Evolutionary conservation across 345 rosid genomes (phyloP).

Genomic region (Salix udensis): DNA sequence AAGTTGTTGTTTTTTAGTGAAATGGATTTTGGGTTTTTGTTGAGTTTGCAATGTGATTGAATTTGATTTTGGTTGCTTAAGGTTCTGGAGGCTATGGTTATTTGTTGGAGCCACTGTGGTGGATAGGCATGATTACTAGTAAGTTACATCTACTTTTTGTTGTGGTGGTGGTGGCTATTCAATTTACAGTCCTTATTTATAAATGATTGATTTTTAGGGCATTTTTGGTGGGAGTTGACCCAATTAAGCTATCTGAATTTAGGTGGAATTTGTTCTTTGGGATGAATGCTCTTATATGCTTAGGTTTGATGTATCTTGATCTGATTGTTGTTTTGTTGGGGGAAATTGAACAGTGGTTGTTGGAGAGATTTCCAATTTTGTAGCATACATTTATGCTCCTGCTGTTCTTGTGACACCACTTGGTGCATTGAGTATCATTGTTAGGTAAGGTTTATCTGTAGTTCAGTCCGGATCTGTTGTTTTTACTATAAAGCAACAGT

Average conservation of each 20-base stretch:
- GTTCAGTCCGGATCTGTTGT: too few relatives aligned
- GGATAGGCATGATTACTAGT: constrained; percentile 86
- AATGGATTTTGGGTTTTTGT: not conserved
- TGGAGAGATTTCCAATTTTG: constrained; percentile 69
- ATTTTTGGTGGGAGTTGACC: too few relatives aligned
- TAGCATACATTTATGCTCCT: constrained; percentile 68
- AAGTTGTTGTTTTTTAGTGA: not conserved
- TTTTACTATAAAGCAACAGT: too few relatives aligned
- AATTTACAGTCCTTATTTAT: not conserved
- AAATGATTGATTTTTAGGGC: not conserved
- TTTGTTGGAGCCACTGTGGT: constrained; percentile 78
- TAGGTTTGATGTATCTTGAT: not conserved
- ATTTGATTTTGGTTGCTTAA: constrained; percentile 6
- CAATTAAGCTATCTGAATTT: not conserved
- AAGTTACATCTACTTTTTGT: constrained; percentile 16
- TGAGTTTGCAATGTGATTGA: not conserved
- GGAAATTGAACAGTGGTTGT: constrained; percentile 48
- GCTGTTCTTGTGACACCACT: constrained; percentile 79
- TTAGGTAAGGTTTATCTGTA: constrained; percentile 37
- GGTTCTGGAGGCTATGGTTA: constrained; percentile 81
- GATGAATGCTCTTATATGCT: not conserved
- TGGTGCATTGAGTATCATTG: constrained; percentile 74
- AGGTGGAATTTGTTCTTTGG: not conserved
- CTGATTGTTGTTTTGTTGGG: not conserved
- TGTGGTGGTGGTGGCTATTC: not conserved